phyloP scores from a whole-genome alignment of 306 rosid genomes.

The Cercis canadensis region DNA sequence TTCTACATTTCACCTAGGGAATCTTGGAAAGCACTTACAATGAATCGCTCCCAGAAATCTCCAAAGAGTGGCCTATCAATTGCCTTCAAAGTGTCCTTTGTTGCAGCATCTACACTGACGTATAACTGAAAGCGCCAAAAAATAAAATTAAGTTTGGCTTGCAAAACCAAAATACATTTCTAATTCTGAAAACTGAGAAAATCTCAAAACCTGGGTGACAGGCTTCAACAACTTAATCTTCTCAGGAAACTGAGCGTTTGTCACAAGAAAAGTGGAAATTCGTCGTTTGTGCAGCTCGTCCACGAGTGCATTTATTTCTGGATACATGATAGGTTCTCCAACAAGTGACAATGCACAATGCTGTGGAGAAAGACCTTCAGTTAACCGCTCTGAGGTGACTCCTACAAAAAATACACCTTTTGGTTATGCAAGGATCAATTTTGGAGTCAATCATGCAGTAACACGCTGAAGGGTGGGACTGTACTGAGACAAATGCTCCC shows the following conservation, averaged over 20 bases:
- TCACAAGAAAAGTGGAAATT: conserved; percentile 92
- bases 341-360: conserved; percentile 99
- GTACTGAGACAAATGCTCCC: conserved; percentile 18
- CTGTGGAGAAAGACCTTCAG: conserved; percentile 86
- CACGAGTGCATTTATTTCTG: conserved; percentile 86
- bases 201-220: conserved; percentile 73
- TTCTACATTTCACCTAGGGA: background rate
- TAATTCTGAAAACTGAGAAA: conserved; percentile 17
- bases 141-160: conserved; percentile 30
- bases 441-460: conserved; percentile 22
- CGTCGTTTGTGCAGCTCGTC: conserved; percentile 85
- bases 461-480: conserved; percentile 13
- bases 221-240: conserved; percentile 77
- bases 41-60: conserved; percentile 96
- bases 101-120: conserved; percentile 97
- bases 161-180: conserved; percentile 17
- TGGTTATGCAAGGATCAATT: conserved; percentile 26
- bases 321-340: conserved; percentile 99
- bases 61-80: conserved; percentile 98
- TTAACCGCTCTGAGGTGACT: conserved; percentile 84
- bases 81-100: conserved; percentile 93
- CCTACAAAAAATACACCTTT: conserved; percentile 53
- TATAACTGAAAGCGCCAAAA: conserved; percentile 72
- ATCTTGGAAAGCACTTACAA: conserved; percentile 58
- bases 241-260: conserved; percentile 98